Evolutionary conservation across 2,329 filamentous ascomycete species (phyloP), one percentile per base, ranked within the genome.

Genomic region (Cercospora sp.): DNA sequence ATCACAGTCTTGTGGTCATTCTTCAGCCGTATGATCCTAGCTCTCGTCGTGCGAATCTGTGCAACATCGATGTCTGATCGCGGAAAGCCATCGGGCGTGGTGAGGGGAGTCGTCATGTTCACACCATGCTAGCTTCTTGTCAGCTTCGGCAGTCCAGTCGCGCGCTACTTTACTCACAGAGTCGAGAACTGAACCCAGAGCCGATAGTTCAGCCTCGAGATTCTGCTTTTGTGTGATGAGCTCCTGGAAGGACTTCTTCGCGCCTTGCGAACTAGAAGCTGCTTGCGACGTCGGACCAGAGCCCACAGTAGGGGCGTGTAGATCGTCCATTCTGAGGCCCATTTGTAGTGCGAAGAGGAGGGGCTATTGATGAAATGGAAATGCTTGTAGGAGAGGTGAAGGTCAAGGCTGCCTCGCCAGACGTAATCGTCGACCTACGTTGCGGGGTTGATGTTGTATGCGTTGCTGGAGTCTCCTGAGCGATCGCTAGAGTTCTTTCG

Each of bases 1-100:
- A 98, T 97, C 53, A 97, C 82, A 45, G 89, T 88, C 78, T 96
- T 97, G 82, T 97, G 94, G 80, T 99, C 95, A 77, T 97, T 98
- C 72, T 91, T 90, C 45, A 98, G 85, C 73, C 90, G 86, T 73
- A 98, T 95, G 73, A 99, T 97, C 69, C 92, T 89, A 30, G 94
- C 88, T 80, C 95, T 87, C 43, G 94, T 97, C n/a, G 93, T 97
- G 70, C 95, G 92, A 77, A 99, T 95, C 82, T 97, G 94, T 28
- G 95, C 91, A 70, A 99, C 91, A 79, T 99, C 95, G 71, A 99
- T 90, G 80, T 99, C 95, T 75, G 92, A 90, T 77, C 95, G 88
- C 34, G 95, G 95, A 78, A 92, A 99, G 59, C 95, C 95, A 81
- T 98, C 95, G 69, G 89, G 87, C 13, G 94, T 97, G 26, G 93